phyloP scores from a whole-genome alignment of 2,329 filamentous ascomycete genomes.

The Sordariomycetes sp. region DNA sequence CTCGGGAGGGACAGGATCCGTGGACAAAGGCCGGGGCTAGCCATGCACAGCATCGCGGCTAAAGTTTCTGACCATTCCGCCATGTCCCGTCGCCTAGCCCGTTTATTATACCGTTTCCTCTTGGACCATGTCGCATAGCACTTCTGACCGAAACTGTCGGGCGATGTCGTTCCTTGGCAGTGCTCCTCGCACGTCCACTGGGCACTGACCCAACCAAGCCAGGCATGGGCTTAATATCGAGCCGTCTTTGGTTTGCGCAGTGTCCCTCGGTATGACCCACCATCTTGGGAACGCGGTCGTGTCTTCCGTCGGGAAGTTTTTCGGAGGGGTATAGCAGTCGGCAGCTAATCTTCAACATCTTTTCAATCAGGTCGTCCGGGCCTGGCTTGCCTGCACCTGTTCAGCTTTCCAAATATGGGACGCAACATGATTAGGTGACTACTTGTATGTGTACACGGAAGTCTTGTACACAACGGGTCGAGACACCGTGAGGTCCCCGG shows the following conservation, averaged over 20 bases:
- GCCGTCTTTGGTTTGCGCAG: slow-evolving; percentile 4
- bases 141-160: background rate
- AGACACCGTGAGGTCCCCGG: background rate
- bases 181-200: background rate
- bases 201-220: background rate
- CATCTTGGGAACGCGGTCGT: background rate
- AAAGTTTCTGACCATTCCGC: slow-evolving; percentile 2
- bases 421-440: slow-evolving; percentile 4
- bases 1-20: background rate
- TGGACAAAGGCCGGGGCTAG: background rate
- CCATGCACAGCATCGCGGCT: slow-evolving; percentile 4
- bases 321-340: slow-evolving; percentile 1
- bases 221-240: slow-evolving; percentile 5
- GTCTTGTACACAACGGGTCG: slow-evolving; percentile 1
- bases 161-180: background rate
- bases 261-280: background rate
- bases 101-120: background rate
- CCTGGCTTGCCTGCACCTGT: background rate
- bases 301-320: background rate
- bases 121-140: background rate
- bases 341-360: background rate
- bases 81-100: background rate
- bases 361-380: background rate
- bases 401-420: background rate
- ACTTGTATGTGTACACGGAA: background rate